Conservation (phyloP, 108 stramenopile genomes). For the Aureococcus anophagefferens region DNA sequence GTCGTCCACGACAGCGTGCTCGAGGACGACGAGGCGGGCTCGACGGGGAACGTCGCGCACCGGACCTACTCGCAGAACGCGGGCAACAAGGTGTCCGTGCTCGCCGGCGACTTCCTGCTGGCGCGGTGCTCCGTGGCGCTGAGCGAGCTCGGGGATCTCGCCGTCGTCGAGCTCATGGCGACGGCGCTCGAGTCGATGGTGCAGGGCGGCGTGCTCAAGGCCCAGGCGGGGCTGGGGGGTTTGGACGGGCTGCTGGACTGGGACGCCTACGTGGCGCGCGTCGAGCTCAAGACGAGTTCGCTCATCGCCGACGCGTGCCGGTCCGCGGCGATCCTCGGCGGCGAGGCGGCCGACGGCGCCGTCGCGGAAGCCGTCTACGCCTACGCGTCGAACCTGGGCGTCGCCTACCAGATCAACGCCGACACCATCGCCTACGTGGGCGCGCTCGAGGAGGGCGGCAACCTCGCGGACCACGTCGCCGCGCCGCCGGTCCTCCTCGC, state of each 20-base stretch:
- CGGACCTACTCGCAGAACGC: not conserved
- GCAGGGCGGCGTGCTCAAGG: not conserved
- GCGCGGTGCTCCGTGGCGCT: not conserved
- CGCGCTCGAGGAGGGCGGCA: not conserved
- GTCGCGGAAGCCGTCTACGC: not conserved
- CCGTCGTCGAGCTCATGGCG: not conserved
- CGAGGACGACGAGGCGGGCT: not conserved
- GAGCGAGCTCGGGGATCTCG: not conserved
- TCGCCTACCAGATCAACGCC: not conserved
- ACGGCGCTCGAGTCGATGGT: not conserved
- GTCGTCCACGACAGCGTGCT: not conserved
- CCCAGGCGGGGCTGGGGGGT: not conserved
- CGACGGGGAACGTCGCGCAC: not conserved
- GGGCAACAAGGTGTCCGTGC: not conserved
- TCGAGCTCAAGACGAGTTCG: not conserved
- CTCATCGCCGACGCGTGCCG: not conserved
- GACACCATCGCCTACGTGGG: not conserved
- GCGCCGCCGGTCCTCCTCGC: no score
- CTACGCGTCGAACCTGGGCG: not conserved
- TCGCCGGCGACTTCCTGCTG: not conserved
- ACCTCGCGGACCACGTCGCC: no score
- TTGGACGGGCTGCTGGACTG: not conserved
- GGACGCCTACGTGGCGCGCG: not conserved
- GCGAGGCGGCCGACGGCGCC: not conserved
- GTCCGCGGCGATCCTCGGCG: not conserved